Base-by-base conservation (phyloP, 192 early-diverging fungal species). In the Coemansia sp. region DNA sequence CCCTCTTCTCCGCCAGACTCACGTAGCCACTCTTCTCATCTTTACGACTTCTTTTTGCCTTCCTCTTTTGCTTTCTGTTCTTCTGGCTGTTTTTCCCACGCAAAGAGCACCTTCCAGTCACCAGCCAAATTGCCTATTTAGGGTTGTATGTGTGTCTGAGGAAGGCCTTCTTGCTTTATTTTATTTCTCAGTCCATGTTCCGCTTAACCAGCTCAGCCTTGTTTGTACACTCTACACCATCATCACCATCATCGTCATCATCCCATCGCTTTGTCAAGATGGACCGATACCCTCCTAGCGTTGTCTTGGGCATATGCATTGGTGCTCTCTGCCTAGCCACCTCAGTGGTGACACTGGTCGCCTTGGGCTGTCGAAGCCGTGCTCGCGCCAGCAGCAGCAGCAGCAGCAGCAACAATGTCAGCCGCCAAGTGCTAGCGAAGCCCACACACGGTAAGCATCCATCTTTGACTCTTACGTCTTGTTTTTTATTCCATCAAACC, bases 261-360 rank as follows among this genome's bases (percentile, higher is more conserved):
- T 11, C 22, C 45, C 43, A 45, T 25, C 51, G 51, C 20, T 25
- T 13, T 45, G 19, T 25, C 16, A 58, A 60, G 25, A 66, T 61
- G 64, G 49, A 55, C 51, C 55, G 14, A 38, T 68, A 68, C 44
- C 46, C 75, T 20, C 43, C 70, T 14, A 51, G 19, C 1, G 58
- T 40, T 22, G 46, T 65, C 19, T 70, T 59, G 22, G 70, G 70
- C 37, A 66, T 41, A 22, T 77, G 70, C 40, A 43, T 64, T 11
- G 70, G 64, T 55, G 63, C 43, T 7, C 16, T 69, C 5, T 70
- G 66, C 22, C 63, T 77, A 32, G 65, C 51, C 4, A 65, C 56
- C 8, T 9, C 64, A 13, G 32, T 40, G 2, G 62, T 63, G 13
- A 38, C 67, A 5, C 38, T 63, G 14, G 46, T 44, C 9, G 61